Conservation (phyloP, 208 protist species). For the Leishmania tarentolae region DNA sequence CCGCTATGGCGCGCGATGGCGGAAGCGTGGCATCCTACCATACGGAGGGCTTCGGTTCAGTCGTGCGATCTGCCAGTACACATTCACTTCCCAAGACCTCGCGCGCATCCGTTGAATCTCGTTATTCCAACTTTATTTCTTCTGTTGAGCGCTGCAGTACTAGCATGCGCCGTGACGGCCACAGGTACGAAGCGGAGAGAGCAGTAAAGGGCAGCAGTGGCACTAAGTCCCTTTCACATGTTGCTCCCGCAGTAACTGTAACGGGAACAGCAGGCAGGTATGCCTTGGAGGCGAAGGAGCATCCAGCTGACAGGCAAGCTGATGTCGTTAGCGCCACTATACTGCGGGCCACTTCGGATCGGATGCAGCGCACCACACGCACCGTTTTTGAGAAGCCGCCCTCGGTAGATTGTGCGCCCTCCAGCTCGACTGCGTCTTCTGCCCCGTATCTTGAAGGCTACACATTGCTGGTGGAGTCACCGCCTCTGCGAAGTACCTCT, state of each 20-base stretch:
- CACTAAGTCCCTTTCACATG: not conserved
- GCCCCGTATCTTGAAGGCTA: slow-evolving; percentile 1
- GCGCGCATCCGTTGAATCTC: not conserved
- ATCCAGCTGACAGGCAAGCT: not conserved
- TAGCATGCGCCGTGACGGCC: not conserved
- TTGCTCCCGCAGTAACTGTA: not conserved
- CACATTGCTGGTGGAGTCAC: slow-evolving; percentile 9
- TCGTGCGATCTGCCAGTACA: not conserved
- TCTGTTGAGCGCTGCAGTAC: not conserved
- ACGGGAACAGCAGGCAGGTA: not conserved
- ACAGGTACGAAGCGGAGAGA: not conserved
- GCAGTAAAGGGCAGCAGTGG: not conserved
- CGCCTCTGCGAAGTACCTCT: slow-evolving; percentile 14
- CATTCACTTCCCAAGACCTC: not conserved
- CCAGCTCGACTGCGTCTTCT: not conserved
- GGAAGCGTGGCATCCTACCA: slow-evolving; percentile 11
- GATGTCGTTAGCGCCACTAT: not conserved
- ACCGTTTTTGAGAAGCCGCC: not conserved
- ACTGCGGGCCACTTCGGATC: not conserved
- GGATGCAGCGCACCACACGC: not conserved
- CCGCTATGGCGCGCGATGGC: not conserved
- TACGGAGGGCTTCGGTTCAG: not conserved
- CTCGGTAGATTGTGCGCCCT: not conserved
- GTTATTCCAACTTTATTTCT: not conserved
- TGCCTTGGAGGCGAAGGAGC: not conserved